Conservation (phyloP, 2,329 filamentous ascomycete species). For the Paramyrothecium roridum region DNA sequence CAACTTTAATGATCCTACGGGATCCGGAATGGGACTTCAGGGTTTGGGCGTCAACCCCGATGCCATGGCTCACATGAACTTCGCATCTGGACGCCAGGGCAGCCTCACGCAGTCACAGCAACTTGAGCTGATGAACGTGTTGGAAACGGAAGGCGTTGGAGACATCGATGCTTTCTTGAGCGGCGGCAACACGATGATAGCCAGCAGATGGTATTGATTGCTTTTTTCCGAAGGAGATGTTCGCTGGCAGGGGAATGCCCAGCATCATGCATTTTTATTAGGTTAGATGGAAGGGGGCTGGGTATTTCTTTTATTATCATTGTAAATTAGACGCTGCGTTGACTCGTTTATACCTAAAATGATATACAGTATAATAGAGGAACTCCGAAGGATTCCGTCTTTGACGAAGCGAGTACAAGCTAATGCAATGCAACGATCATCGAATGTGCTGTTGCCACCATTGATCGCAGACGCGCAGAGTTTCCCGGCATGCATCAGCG, state of each 20-base stretch:
- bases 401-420: too few species aligned
- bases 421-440: too few species aligned
- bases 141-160: slow-evolving; percentile 66
- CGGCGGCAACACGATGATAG: slow-evolving; percentile 24
- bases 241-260: neutral
- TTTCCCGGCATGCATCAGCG: too few species aligned
- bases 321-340: too few species aligned
- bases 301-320: neutral
- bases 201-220: slow-evolving; percentile 27
- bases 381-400: too few species aligned
- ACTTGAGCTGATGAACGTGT: slow-evolving; percentile 74
- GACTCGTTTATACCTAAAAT: too few species aligned
- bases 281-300: neutral
- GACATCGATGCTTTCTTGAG: slow-evolving; percentile 61
- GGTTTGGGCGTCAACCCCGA: slow-evolving; percentile 20
- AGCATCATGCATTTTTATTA: neutral
- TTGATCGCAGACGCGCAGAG: too few species aligned
- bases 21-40: slow-evolving; percentile 28
- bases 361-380: neutral
- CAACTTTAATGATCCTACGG: slow-evolving; percentile 23
- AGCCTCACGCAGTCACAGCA: slow-evolving; percentile 79
- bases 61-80: slow-evolving; percentile 22
- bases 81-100: slow-evolving; percentile 54
- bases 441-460: too few species aligned
- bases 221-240: neutral